A percentile compares a stretch with the other conserved stretches of the same genome.
Conservation (phyloP, 306 rosid genomes). For the Fragaria vesca region DNA sequence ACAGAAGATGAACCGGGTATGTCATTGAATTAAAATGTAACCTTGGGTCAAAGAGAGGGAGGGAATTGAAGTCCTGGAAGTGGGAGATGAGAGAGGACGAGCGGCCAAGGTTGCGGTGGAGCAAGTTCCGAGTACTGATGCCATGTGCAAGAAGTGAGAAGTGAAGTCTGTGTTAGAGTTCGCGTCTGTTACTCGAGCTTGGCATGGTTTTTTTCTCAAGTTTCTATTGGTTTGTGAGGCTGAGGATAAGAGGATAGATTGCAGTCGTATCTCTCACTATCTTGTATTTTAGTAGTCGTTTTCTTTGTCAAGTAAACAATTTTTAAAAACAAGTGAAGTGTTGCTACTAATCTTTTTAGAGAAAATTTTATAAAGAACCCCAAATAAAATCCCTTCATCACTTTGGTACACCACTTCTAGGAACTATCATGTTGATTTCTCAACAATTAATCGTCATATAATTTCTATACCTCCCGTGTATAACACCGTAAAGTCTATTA, state of each 20-base stretch:
- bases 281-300: neutral
- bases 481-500: no score
- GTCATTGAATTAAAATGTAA: slow-evolving; percentile 24
- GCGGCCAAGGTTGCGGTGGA: slow-evolving; percentile 61
- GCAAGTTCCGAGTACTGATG: slow-evolving; percentile 68
- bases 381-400: no score
- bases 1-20: slow-evolving; percentile 26
- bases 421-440: no score
- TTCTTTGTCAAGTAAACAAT: no score
- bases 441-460: no score
- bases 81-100: slow-evolving; percentile 41
- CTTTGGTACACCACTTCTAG: no score
- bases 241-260: slow-evolving; percentile 80
- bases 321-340: no score
- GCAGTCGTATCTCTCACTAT: slow-evolving; percentile 1
- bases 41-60: slow-evolving; percentile 56
- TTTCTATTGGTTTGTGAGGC: slow-evolving; percentile 36
- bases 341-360: no score
- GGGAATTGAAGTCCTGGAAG: slow-evolving; percentile 45
- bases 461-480: no score
- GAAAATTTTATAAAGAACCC: no score
- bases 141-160: slow-evolving; percentile 38
- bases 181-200: neutral
- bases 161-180: neutral
- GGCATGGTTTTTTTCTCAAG: slow-evolving; percentile 15